These are phyloP conservation scores for Saksenaea oblongispora DNA, from an alignment of 371 early-diverging fungal genomes.

Conservation along the genomic window DNA sequence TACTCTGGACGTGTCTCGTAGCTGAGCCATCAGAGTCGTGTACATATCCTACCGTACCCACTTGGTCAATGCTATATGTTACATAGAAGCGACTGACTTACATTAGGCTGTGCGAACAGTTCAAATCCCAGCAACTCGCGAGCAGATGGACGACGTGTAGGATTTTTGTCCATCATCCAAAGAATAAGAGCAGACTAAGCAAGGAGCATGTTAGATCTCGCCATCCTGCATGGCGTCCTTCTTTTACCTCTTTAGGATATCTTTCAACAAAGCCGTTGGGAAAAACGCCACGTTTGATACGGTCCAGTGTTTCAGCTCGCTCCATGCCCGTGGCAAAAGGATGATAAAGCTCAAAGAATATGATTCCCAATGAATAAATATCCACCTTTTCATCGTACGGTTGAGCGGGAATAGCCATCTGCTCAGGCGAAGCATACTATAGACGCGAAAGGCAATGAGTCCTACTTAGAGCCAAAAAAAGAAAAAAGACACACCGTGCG, in stretches of 20 bases:
- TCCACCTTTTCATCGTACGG: slow-evolving; percentile 68
- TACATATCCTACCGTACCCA: slow-evolving; percentile 18
- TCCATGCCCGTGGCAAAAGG: slow-evolving; percentile 71
- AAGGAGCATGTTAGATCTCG: slow-evolving; percentile 2
- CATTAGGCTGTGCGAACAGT: slow-evolving; percentile 40
- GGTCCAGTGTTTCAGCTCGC: slow-evolving; percentile 58
- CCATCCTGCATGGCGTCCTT: neutral
- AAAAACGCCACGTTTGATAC: slow-evolving; percentile 65
- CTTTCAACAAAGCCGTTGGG: slow-evolving; percentile 73
- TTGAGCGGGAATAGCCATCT: slow-evolving; percentile 61
- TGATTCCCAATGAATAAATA: slow-evolving; percentile 73
- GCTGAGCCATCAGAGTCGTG: slow-evolving; percentile 16
- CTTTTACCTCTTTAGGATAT: slow-evolving; percentile 74
- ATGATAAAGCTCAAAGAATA: slow-evolving; percentile 70
- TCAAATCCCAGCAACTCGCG: slow-evolving; percentile 75
- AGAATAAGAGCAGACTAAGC: slow-evolving; percentile 68
- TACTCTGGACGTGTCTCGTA: slow-evolving; percentile 22
- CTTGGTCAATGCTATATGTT: slow-evolving; percentile 5
- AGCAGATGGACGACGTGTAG: slow-evolving; percentile 73
- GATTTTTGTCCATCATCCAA: slow-evolving; percentile 76
- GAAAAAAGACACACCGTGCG: slow-evolving; percentile 53
- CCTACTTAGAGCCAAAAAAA: neutral
- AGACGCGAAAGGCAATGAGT: neutral
- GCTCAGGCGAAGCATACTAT: slow-evolving; percentile 93
- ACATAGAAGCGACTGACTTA: slow-evolving; percentile 7